Conservation (phyloP, 257 asterid species). For the Scutellaria minor region DNA sequence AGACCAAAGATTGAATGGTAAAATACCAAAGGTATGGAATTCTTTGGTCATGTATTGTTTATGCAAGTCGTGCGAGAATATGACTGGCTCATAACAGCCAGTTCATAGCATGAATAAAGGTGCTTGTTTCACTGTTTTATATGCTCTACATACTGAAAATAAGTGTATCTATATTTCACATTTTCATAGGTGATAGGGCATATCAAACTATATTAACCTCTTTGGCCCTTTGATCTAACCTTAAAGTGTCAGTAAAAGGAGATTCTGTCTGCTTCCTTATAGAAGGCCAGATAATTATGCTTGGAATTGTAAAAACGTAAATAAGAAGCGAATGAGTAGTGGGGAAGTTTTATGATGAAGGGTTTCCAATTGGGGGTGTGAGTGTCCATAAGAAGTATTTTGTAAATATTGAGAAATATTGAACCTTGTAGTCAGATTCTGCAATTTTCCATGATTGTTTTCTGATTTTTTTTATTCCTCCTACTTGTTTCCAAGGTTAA, state of each 20-base stretch:
- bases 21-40: slow-evolving; percentile 90
- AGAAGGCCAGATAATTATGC: slow-evolving; percentile 11
- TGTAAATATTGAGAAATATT: background rate
- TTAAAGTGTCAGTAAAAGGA: background rate
- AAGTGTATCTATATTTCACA: background rate
- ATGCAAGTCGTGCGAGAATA: slow-evolving; percentile 19
- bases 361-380: background rate
- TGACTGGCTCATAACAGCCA: slow-evolving; percentile 14
- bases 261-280: background rate
- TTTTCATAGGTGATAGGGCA: background rate
- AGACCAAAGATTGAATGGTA: slow-evolving; percentile 82
- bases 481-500: background rate
- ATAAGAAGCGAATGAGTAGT: background rate
- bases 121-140: background rate
- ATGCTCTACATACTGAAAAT: background rate
- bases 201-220: background rate
- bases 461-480: background rate
- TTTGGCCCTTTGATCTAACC: background rate
- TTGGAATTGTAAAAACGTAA: slow-evolving; percentile 5
- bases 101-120: background rate
- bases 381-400: slow-evolving; percentile 12
- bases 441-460: background rate
- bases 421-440: slow-evolving; percentile 2
- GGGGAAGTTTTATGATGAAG: slow-evolving; percentile 16
- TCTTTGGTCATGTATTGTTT: slow-evolving; percentile 22